Conservation (phyloP, 2,329 filamentous ascomycete species). For the Ophiostoma pallidulum region DNA sequence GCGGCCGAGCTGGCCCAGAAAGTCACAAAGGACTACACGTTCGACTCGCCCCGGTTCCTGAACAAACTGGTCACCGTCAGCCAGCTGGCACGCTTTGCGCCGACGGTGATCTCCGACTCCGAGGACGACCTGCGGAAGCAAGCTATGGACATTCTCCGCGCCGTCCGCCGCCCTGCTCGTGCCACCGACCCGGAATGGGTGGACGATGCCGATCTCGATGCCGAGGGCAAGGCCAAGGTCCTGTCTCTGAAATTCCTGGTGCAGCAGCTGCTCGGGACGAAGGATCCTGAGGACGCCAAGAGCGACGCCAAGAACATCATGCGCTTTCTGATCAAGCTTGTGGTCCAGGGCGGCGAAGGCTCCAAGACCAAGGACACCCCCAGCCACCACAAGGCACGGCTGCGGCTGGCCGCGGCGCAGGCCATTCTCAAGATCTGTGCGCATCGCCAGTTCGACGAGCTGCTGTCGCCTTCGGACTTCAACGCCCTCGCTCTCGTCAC, state of each 20-base stretch:
- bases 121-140: constrained; percentile 73
- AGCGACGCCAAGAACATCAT: constrained; percentile 48
- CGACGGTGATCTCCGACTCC: constrained; percentile 61
- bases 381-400: constrained; percentile 64
- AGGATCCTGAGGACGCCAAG: constrained; percentile 43
- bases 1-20: constrained; percentile 74
- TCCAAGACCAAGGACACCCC: constrained; percentile 69
- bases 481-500: constrained; percentile 71
- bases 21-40: constrained; percentile 63
- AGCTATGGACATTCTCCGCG: constrained; percentile 63
- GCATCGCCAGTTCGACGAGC: constrained; percentile 63
- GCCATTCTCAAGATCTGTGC: constrained; percentile 77
- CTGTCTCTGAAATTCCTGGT: constrained; percentile 78
- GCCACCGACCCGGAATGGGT: constrained; percentile 45
- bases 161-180: constrained; percentile 43
- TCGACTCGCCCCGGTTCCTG: constrained; percentile 64
- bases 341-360: constrained; percentile 69
- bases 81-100: constrained; percentile 66
- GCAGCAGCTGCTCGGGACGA: constrained; percentile 63
- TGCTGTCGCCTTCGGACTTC: constrained; percentile 65
- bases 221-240: constrained; percentile 74
- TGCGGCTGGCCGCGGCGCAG: constrained; percentile 73
- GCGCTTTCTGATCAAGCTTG: constrained; percentile 66
- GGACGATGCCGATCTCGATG: constrained; percentile 57
- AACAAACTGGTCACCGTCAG: constrained; percentile 62